Evolutionary conservation across 2,329 filamentous ascomycete genomes (phyloP), one percentile per base, ranked within the genome.

Genomic region (Fusarium setosum): DNA sequence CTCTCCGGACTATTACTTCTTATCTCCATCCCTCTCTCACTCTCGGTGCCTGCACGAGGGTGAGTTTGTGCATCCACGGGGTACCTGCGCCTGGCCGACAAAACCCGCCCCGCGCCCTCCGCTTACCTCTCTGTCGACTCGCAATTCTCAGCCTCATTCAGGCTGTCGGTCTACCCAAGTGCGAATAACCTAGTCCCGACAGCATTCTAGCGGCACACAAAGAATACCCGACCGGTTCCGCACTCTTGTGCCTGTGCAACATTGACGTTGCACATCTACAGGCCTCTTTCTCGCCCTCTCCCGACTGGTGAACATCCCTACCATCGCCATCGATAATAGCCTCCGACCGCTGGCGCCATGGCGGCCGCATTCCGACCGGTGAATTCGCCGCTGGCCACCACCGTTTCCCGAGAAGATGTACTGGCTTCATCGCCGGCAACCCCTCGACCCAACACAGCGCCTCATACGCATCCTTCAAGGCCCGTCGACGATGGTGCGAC

Each of bases 401-500:
- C 75, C 38, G 68, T 73, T 48, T 74, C 74, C 38, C 69, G 66
- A 54, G 74, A 79, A 61, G 74, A 79, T 67, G 69, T 73, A 59
- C 79, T 79, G 76, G 73, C 75, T 64, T 74, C 79, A 65, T 77
- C 76, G 44, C 71, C 75, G 35, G 68, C 68, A 42, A 77, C 76
- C 41, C 74, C 77, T 41, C 76, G 77, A 50, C 72, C 75, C n/a
- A 77, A 69, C 64, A 77, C 77, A 35, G 74, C 78, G 31, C 75
- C 77, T 32, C 77, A 76, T 11, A 51, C 68, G 56, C 72, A 70
- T 44, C 45, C 70, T 38, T 48, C 69, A 42, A 71, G 67, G 48
- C 45, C 70, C 21, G 66, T 73, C 65, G 84, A 85, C 60, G 85
- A 87, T 62, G 77, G 77, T 51, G 75, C 85, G 59, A 92, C 90